Evolutionary conservation across 164 flowering plant species (phyloP), one percentile per base, ranked within the genome.

Genomic region (Euptelea pleiosperma): DNA sequence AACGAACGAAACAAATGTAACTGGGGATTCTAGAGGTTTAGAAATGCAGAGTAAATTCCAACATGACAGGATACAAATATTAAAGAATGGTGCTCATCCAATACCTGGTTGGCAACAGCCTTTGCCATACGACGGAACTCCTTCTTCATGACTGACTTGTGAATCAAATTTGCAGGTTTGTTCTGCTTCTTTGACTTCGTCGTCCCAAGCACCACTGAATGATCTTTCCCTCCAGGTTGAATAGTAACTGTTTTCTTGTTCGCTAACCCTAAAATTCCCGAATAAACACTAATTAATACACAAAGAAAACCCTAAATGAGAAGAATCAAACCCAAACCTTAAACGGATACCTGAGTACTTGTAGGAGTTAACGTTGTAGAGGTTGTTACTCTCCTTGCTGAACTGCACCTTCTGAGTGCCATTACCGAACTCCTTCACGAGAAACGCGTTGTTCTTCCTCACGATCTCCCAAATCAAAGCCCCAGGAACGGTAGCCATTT

Each of bases 401-500:
- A 91, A 89, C 79, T 71, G 79, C 11, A 86, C 79, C 47, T 67
- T 65, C 2, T 79, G 79, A 46, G 66, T 69, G 2, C 92, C 88
- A 60, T 82, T 80, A 0, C 95, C 95, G 53, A 89, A 89, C 78
- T 91, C 73, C 81, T 87, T 91, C 58, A 87, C 86, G 51, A 89
- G 74, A 44, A 91, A 89, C 1, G 71, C 77, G 73, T 81, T 89
- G 82, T 91, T 91, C 76, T 68, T 91, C 88, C 87, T 91, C 72
- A 91, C 96, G 46, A 91, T 81, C 83, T 89, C 93, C 98, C 98
- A 92, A 1, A 92, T 65, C 80, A 92, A 65, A 57, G 79, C 78
- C 45, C 86, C 92, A 19, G 93, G 95, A 15, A 92, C 84, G 1
- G 89, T 73, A 52, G 98, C 79, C 98, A 89, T 91, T 69, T 49